A percentile compares a stretch with the other conserved stretches of the same genome.
Conservation (phyloP, 257 asterid species). For the Nicotiana sylvestris region DNA sequence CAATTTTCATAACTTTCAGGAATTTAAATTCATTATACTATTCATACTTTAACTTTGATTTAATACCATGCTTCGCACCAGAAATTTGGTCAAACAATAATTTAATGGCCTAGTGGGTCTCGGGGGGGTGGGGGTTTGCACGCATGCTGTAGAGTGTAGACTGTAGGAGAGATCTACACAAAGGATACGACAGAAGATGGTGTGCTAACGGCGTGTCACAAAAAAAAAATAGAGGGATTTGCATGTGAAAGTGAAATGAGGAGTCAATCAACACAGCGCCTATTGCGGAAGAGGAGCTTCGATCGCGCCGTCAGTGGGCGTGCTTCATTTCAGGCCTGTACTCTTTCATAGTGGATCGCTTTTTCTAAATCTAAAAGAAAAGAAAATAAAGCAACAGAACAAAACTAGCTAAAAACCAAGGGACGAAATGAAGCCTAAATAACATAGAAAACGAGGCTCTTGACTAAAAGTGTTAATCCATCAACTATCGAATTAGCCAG, state of each 20-base stretch:
- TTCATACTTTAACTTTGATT: no score
- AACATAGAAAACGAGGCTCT: no score
- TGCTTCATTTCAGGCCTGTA: neutral
- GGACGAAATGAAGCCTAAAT: no score
- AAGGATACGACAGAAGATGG: neutral
- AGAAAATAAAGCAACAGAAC: no score
- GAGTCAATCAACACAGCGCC: neutral
- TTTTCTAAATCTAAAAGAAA: no score
- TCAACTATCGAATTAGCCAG: no score
- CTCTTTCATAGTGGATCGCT: neutral
- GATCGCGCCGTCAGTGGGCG: neutral
- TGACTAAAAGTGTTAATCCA: no score
- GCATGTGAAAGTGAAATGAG: neutral
- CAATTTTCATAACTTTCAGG: no score
- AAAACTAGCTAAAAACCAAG: no score
- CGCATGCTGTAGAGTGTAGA: neutral
- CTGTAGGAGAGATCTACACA: neutral
- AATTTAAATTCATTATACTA: no score
- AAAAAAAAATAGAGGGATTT: neutral
- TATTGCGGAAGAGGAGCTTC: neutral
- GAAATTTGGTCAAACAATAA: neutral
- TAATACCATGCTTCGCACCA: no score
- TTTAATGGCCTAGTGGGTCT: neutral
- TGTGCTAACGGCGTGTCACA: neutral
- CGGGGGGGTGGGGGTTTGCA: neutral